Evolutionary conservation across 345 rosid genomes (phyloP), one percentile per base, ranked within the genome.

Genomic region (Heritiera littoralis): DNA sequence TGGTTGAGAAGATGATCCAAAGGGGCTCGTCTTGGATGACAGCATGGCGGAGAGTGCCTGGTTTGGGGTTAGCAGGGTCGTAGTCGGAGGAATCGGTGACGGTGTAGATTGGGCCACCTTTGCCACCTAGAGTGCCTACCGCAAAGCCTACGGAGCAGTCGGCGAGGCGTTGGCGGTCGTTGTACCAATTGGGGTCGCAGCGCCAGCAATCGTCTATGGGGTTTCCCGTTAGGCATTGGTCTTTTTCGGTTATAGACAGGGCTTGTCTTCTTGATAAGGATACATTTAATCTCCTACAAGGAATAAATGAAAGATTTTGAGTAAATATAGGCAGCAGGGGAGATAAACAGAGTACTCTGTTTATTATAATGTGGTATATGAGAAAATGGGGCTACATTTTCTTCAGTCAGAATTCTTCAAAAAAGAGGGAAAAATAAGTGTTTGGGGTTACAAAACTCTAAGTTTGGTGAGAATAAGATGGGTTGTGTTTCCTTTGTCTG

Each of bases 201-300:
- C 89, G 86, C 98, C 98, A 93, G 75, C 97, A 93, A 81, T 93
- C 94, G 72, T 93, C 98, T 60, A 93, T 85, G 68, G 98, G 98
- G 77, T 93, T 93, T 38, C 97, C 93, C 66, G 91, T 92, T 41
- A 80, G 78, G 52, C 98, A 93, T 45, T 67, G 87, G 59, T 54
- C 87, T 54, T 78, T 78, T 61, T 80, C 81, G 14, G 72, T 75
- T 52, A 75, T n/a, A 40, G 84, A 72, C 2, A 85, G 81, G 28
- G 83, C 75, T 3, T 81, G 14, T 68, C 92, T 84, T 84, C 90
- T 85, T 55, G 73, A 78, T 13, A 86, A 32, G 15, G 92, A 89
- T 7, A 59, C 72, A 32, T 88, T 88, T 20, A 89, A 83, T 63
- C 71, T 86, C 83, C 90, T 89, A 78, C 83, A 73, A 81, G 43